Conservation (phyloP, 495 filamentous ascomycete genomes). For the Penicillium coprophilum region DNA sequence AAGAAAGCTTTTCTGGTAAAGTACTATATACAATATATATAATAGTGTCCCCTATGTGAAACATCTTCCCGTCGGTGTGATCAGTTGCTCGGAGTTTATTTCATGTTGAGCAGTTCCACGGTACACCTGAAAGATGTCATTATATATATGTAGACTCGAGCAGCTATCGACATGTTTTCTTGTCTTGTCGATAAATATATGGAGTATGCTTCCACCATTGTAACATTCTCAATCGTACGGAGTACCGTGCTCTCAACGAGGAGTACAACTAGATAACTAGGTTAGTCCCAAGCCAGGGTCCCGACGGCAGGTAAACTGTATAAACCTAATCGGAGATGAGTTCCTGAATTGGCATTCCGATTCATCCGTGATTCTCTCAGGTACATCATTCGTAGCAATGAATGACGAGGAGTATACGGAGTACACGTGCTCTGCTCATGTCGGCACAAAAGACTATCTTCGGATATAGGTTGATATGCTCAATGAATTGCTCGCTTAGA, state of each 20-base stretch:
- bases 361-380: background rate
- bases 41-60: background rate
- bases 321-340: background rate
- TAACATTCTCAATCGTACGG: background rate
- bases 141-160: background rate
- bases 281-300: background rate
- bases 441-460: background rate
- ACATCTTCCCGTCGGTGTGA: background rate
- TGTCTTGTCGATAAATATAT: background rate
- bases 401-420: background rate
- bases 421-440: too few species aligned
- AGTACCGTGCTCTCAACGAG: background rate
- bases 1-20: background rate
- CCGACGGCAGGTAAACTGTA: background rate
- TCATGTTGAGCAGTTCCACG: background rate
- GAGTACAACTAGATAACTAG: background rate
- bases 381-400: background rate
- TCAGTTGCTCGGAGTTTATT: background rate
- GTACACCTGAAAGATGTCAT: background rate
- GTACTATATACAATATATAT: too few species aligned
- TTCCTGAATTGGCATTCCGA: background rate
- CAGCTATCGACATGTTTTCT: background rate
- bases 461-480: background rate
- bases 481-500: background rate
- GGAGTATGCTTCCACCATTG: background rate